Base-by-base conservation (phyloP, 1,284 basidiomycete genomes). In the Apiotrichum gracile region DNA sequence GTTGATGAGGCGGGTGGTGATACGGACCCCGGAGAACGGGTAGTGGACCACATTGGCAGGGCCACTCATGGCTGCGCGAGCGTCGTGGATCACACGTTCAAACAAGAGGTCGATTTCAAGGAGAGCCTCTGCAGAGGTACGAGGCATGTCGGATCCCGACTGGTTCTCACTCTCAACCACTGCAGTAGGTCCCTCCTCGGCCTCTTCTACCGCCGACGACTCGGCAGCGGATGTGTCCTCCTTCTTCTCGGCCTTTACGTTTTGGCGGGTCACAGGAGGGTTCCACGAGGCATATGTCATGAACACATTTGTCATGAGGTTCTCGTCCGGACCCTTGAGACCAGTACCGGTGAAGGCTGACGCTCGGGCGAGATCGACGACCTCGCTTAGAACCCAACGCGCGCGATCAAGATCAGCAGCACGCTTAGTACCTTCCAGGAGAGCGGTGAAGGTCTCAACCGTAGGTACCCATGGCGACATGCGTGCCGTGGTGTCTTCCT, bases 361-460 rank as follows among this genome's bases (percentile, higher is more conserved):
- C 0, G 44, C 41, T 64, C 74, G 76, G 14, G 91, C 82, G 1
- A 61, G 55, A 34, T 59, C 57, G 12, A 56, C 54, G 75, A 91
- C 85, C 77, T 97, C 91, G 0, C 87, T 88, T 51, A 98, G 77
- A 53, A 97, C 86, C 93, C 92, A 97, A 55, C 93, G 79, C 9
- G 86, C 85, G 43, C 90, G 79, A 10, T 81, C 78, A 10, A 98
- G 73, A 71, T 97, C 94, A 0, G 91, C 88, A 1, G 85, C 78
- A 5, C 90, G 78, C 70, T 92, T 96, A 47, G 90, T 87, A 1
- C 91, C 91, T 58, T 94, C 89, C 52, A 98, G 75, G 25, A 98
- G 72, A 0, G 90, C 91, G 47, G 82, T 79, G 73, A 92, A 96
- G 1, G 88, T 90, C 47, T 79, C 77, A 21, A 79, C 69, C 50